These are phyloP conservation scores for Pichia rugopelliculosa DNA, from an alignment of 805 yeast species.

Conservation along the genomic window DNA sequence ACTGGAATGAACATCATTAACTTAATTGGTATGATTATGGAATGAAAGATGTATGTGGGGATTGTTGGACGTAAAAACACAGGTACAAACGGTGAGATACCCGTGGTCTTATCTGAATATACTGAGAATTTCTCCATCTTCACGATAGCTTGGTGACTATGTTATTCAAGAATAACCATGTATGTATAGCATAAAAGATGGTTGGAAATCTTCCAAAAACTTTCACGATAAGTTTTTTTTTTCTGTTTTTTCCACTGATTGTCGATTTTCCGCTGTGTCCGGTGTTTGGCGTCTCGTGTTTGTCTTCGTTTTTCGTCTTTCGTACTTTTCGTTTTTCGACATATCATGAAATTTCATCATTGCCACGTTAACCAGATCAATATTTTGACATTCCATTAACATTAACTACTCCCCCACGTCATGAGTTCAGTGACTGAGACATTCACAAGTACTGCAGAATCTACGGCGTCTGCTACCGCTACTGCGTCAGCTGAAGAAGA, in stretches of 20 bases:
- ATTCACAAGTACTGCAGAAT: background rate
- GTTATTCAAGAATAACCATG: too few relatives aligned
- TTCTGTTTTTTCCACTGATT: too few relatives aligned
- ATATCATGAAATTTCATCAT: too few relatives aligned
- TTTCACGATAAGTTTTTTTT: too few relatives aligned
- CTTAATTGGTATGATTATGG: constrained; percentile 8
- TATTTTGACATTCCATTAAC: too few relatives aligned
- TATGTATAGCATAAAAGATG: too few relatives aligned
- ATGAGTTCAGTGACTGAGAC: background rate
- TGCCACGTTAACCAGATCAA: too few relatives aligned
- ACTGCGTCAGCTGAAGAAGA: constrained; percentile 5
- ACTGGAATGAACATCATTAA: constrained; percentile 18
- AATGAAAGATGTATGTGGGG: constrained; percentile 4
- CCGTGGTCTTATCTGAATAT: constrained; percentile 87
- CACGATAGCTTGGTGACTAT: background rate
- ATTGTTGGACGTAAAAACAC: constrained; percentile 20
- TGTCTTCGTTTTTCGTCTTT: too few relatives aligned
- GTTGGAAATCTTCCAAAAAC: too few relatives aligned
- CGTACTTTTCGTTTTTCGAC: too few relatives aligned
- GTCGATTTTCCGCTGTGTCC: too few relatives aligned
- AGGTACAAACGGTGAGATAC: constrained; percentile 87
- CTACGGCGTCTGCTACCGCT: constrained; percentile 1
- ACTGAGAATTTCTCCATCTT: constrained; percentile 77
- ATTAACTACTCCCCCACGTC: background rate
- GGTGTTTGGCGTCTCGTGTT: too few relatives aligned